Conservation (phyloP, 805 yeast species). For the Barnettozyma pratensis region DNA sequence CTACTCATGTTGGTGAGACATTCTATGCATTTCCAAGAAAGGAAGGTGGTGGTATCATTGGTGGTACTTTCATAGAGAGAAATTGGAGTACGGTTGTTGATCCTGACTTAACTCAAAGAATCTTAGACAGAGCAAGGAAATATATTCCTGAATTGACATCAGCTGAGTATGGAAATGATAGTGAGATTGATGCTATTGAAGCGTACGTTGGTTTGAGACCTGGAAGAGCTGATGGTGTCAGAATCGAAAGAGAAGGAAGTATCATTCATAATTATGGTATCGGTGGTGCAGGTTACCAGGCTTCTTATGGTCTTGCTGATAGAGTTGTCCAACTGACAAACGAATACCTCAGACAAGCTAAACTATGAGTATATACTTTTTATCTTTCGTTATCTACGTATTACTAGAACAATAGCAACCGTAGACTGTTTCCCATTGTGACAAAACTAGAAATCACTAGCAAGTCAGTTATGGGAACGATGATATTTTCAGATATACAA, state of each 20-base stretch:
- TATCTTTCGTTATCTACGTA: too few relatives aligned
- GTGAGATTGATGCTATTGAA: slow-evolving; percentile 41
- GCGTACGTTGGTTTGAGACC: slow-evolving; percentile 67
- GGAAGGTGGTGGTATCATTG: slow-evolving; percentile 69
- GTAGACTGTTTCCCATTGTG: too few relatives aligned
- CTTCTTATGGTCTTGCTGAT: slow-evolving; percentile 60
- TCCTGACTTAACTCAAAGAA: slow-evolving; percentile 40
- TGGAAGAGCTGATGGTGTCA: slow-evolving; percentile 53
- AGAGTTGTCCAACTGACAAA: slow-evolving; percentile 35
- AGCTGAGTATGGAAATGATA: slow-evolving; percentile 25
- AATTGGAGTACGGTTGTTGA: slow-evolving; percentile 35
- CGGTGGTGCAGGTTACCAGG: slow-evolving; percentile 74
- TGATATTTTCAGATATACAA: too few relatives aligned
- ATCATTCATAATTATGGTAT: slow-evolving; percentile 67
- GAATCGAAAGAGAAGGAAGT: slow-evolving; percentile 39
- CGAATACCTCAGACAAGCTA: slow-evolving; percentile 22
- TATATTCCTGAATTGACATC: slow-evolving; percentile 29
- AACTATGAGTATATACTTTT: slow-evolving; percentile 6
- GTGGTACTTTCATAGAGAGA: slow-evolving; percentile 39
- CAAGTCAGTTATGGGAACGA: too few relatives aligned
- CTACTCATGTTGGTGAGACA: slow-evolving; percentile 35
- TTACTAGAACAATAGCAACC: too few relatives aligned
- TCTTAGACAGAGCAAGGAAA: slow-evolving; percentile 26
- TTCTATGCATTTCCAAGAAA: slow-evolving; percentile 64
- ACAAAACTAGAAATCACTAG: too few relatives aligned